Percentiles rank a stretch among this genome's conserved stretches.
Conservation (phyloP, 495 filamentous ascomycete species). For the Pyronema domesticum region DNA sequence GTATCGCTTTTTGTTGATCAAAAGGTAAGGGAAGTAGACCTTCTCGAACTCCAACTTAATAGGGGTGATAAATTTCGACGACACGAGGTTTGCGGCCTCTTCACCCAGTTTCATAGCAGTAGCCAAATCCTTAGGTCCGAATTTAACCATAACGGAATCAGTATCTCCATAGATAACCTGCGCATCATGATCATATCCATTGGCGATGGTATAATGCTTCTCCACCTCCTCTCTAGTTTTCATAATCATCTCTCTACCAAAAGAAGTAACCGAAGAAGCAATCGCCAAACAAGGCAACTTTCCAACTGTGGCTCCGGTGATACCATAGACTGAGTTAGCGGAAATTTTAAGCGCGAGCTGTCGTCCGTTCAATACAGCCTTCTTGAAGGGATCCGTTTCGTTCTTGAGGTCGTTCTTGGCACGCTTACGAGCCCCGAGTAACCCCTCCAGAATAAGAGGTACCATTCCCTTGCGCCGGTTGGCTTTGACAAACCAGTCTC, state of each 20-base stretch:
- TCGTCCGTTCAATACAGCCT: slow-evolving; percentile 91
- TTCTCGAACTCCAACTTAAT: slow-evolving; percentile 99
- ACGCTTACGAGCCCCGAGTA: slow-evolving; percentile 73
- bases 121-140: slow-evolving; percentile 65
- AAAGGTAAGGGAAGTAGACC: slow-evolving; percentile 92
- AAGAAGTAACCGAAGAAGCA: slow-evolving; percentile 88
- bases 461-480: slow-evolving; percentile 84
- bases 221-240: slow-evolving; percentile 91
- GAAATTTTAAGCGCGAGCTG: slow-evolving; percentile 93
- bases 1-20: slow-evolving; percentile 99
- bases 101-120: slow-evolving; percentile 87
- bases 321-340: slow-evolving; percentile 93
- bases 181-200: slow-evolving; percentile 85
- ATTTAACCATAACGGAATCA: slow-evolving; percentile 99
- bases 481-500: slow-evolving; percentile 77
- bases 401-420: slow-evolving; percentile 80
- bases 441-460: slow-evolving; percentile 85
- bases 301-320: slow-evolving; percentile 88
- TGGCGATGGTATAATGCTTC: slow-evolving; percentile 67
- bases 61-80: slow-evolving; percentile 75
- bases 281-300: slow-evolving; percentile 92
- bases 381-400: slow-evolving; percentile 92
- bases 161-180: slow-evolving; percentile 98
- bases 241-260: slow-evolving; percentile 96
- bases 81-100: slow-evolving; percentile 75